Percentiles rank a stretch among this genome's conserved stretches.
phyloP scores from a whole-genome alignment of 2,329 filamentous ascomycete genomes.

The Alternaria ethzedia region DNA sequence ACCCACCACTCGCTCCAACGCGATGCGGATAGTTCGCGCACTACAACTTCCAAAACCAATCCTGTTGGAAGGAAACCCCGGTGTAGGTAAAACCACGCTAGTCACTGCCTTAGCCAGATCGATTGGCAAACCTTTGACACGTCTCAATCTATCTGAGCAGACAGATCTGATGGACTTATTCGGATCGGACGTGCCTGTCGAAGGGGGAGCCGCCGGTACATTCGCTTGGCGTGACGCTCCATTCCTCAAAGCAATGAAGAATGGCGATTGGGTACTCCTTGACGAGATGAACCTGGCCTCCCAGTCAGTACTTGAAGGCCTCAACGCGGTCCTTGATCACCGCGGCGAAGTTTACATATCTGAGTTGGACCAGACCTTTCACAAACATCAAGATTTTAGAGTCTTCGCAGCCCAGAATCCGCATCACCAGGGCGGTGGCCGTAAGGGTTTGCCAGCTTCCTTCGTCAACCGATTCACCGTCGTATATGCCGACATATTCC shows the following conservation, averaged over 20 bases:
- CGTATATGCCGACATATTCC: conserved; percentile 93
- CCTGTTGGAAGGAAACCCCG: conserved; percentile 93
- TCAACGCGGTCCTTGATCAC: conserved; percentile 96
- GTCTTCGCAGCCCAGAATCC: conserved; percentile 98
- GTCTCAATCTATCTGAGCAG: conserved; percentile 97
- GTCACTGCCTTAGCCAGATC: conserved; percentile 82
- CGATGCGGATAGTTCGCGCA: conserved; percentile 87
- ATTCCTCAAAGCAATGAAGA: conserved; percentile 95
- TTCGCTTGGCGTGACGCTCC: conserved; percentile 97
- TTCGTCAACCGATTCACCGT: conserved; percentile 99
- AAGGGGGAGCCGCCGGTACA: conserved; percentile 86
- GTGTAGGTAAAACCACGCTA: conserved; percentile 95
- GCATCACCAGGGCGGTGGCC: conserved; percentile 93
- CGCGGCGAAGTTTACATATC: conserved; percentile 94
- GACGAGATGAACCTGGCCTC: conserved; percentile 99
- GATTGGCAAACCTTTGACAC: conserved; percentile 80
- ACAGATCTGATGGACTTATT: conserved; percentile 98
- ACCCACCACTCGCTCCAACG: conserved; percentile 87
- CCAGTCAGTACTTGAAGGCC: conserved; percentile 91
- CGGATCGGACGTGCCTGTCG: conserved; percentile 92
- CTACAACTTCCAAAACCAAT: conserved; percentile 90
- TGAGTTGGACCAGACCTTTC: conserved; percentile 93
- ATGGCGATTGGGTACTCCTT: conserved; percentile 92
- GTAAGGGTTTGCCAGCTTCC: conserved; percentile 91
- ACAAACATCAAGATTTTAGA: conserved; percentile 86